phyloP scores from a whole-genome alignment of 768 basidiomycete genomes.

The Suillus subaureus region DNA sequence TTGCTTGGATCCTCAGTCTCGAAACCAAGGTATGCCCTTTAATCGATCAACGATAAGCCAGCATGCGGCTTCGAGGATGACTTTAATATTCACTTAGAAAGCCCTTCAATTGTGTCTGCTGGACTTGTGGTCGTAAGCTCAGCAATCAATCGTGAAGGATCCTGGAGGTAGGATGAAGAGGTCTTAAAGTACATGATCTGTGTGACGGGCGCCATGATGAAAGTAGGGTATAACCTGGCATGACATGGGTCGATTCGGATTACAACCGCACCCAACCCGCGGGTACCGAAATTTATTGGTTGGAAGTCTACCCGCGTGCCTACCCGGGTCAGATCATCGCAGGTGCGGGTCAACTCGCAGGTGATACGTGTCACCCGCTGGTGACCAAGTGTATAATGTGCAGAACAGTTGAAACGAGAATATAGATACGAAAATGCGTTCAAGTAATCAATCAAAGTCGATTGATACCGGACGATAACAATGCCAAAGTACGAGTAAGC shows the following conservation, averaged over 20 bases:
- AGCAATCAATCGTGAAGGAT: constrained; percentile 19
- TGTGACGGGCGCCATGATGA: background rate
- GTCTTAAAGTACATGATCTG: constrained; percentile 21
- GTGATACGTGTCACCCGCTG: too few relatives aligned
- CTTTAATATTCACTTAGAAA: constrained; percentile 20
- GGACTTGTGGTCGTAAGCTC: constrained; percentile 13
- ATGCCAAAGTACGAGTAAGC: constrained; percentile 33
- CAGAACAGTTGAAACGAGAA: too few relatives aligned
- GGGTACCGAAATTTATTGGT: too few relatives aligned
- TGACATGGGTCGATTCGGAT: background rate
- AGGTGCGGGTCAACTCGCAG: too few relatives aligned
- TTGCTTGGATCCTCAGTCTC: constrained; percentile 27
- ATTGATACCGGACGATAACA: constrained; percentile 30
- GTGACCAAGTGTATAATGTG: too few relatives aligned
- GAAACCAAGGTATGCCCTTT: constrained; percentile 25
- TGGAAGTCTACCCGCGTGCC: too few relatives aligned
- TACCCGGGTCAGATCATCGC: too few relatives aligned
- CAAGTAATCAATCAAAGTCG: too few relatives aligned
- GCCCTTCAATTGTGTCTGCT: constrained; percentile 17
- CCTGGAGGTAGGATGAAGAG: constrained; percentile 20
- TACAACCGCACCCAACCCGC: too few relatives aligned
- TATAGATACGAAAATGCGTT: too few relatives aligned
- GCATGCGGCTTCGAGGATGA: background rate
- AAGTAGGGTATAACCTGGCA: too few relatives aligned
- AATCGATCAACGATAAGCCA: constrained; percentile 9